These are phyloP conservation scores for Syzygium grande DNA, from an alignment of 345 rosid species.

Conservation along the genomic window DNA sequence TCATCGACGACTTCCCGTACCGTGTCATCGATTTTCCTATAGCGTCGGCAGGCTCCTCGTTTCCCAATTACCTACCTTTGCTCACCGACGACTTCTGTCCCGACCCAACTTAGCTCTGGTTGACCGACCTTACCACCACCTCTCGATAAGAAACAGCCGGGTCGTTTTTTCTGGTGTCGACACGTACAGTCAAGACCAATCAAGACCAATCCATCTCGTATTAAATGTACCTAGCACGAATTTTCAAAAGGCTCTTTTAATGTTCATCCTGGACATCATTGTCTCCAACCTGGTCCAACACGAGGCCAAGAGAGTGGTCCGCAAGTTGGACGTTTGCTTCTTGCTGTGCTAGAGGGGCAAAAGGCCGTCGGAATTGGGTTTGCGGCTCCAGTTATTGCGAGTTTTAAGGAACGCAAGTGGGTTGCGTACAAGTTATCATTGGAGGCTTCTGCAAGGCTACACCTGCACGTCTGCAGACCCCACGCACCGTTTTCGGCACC, in stretches of 20 bases:
- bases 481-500: not conserved
- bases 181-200: not conserved
- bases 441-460: not conserved
- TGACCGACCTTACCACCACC: not conserved
- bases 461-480: not conserved
- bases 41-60: not conserved
- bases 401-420: not conserved
- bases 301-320: not conserved
- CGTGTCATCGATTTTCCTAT: accelerated
- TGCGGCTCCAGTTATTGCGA: not conserved
- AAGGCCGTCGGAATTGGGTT: not conserved
- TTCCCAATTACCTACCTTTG: not conserved
- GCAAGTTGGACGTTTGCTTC: not conserved
- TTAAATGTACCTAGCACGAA: not conserved
- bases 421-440: not conserved
- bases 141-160: not conserved
- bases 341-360: not conserved
- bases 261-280: not conserved
- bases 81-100: too few species aligned
- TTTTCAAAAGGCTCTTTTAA: too few species aligned
- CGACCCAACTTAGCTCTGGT: not conserved
- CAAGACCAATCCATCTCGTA: not conserved
- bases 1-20: not conserved
- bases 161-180: accelerated
- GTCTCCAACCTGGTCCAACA: accelerated